A percentile compares a stretch with the other conserved stretches of the same genome.
phyloP scores from a whole-genome alignment of 257 asterid species.

The Penstemon davidsonii region DNA sequence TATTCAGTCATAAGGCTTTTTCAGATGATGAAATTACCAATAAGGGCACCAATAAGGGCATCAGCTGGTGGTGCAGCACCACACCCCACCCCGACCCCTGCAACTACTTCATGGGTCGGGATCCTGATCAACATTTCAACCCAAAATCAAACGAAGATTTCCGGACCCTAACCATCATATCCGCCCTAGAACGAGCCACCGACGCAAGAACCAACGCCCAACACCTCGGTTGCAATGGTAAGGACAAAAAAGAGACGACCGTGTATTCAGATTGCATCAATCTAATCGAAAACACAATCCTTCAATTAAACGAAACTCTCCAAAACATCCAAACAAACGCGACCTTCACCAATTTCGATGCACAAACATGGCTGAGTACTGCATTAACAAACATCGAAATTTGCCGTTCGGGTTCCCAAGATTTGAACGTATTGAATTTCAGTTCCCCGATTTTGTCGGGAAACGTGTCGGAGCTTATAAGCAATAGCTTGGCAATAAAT shows the following conservation, averaged over 20 bases:
- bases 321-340: constrained; percentile 47
- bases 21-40: not conserved
- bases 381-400: constrained; percentile 72
- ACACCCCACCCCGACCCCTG: constrained; percentile 83
- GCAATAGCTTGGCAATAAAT: constrained; percentile 70
- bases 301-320: constrained; percentile 56
- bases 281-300: constrained; percentile 56
- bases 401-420: constrained; percentile 63
- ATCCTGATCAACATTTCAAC: constrained; percentile 7
- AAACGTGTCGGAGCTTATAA: constrained; percentile 61
- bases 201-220: constrained; percentile 37
- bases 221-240: constrained; percentile 30
- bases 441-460: constrained; percentile 58
- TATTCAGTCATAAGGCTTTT: not conserved
- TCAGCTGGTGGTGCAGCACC: constrained; percentile 64
- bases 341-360: constrained; percentile 55
- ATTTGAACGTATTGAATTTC: constrained; percentile 61
- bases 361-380: constrained; percentile 88
- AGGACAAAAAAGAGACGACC: constrained; percentile 39
- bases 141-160: constrained; percentile 48
- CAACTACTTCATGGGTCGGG: constrained; percentile 49
- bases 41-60: constrained; percentile 26
- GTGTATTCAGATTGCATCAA: constrained; percentile 64
- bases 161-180: constrained; percentile 52
- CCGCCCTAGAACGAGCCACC: constrained; percentile 58